Evolutionary conservation across 768 basidiomycete genomes (phyloP).

Genomic region (Butyriboletus loyo): DNA sequence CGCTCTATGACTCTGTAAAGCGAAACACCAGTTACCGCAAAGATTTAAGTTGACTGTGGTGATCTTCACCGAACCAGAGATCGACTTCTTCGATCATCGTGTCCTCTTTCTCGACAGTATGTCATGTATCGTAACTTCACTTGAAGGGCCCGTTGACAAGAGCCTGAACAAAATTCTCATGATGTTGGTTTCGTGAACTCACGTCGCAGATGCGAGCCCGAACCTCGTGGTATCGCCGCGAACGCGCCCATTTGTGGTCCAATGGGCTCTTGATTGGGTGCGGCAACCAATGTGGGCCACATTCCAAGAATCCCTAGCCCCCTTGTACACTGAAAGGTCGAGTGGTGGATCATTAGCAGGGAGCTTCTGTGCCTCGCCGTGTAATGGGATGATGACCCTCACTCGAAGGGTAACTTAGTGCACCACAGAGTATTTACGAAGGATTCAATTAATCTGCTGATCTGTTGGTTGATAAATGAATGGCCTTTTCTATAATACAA

Average conservation of each 20-base stretch:
- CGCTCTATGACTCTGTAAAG: too few species aligned
- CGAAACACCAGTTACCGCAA: too few species aligned
- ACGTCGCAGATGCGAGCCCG: background rate
- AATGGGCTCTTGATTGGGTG: conserved; percentile 8
- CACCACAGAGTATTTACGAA: background rate
- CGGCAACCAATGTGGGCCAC: conserved; percentile 3
- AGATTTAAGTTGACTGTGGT: too few species aligned
- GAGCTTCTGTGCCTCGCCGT: background rate
- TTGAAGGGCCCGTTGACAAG: too few species aligned
- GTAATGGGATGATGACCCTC: background rate
- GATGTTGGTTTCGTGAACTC: too few species aligned
- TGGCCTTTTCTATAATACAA: conserved; percentile 30
- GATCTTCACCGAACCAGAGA: too few species aligned
- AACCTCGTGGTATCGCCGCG: background rate
- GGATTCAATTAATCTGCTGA: background rate
- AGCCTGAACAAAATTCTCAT: too few species aligned
- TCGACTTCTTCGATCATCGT: too few species aligned
- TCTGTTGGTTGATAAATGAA: conserved; percentile 9
- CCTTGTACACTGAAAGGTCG: conserved; percentile 2
- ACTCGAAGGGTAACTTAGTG: background rate
- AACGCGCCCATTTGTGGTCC: conserved; percentile 2
- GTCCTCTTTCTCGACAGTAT: too few species aligned
- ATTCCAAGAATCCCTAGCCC: conserved; percentile 9
- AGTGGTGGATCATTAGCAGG: background rate
- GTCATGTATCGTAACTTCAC: too few species aligned